Percentiles rank a stretch among this genome's conserved stretches.
phyloP scores from a whole-genome alignment of 2,329 filamentous ascomycete species.

The Apiospora hydei region DNA sequence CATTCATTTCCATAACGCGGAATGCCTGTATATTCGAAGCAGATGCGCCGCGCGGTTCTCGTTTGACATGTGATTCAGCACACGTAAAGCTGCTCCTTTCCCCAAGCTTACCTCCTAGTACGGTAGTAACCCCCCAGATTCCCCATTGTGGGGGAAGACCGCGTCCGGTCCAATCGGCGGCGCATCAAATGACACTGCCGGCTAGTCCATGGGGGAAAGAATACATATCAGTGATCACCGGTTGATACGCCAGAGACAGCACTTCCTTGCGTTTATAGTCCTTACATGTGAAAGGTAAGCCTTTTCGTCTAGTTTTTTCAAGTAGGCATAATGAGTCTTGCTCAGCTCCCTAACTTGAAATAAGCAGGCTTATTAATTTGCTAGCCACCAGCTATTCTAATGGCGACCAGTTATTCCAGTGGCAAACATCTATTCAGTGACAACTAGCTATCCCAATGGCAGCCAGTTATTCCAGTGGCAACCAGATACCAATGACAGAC shows the following conservation, averaged over 20 bases:
- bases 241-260: not conserved
- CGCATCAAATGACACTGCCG: not conserved
- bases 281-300: constrained; percentile 5
- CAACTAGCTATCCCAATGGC: not conserved
- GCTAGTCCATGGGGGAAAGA: not conserved
- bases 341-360: too few relatives aligned
- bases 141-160: not conserved
- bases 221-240: not conserved
- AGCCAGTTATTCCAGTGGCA: too few relatives aligned
- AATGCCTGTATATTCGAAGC: not conserved
- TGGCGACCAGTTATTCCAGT: too few relatives aligned
- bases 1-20: not conserved
- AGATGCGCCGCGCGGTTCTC: not conserved
- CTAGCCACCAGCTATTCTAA: not conserved
- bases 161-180: not conserved
- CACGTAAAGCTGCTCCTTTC: not conserved
- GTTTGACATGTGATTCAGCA: constrained; percentile 4
- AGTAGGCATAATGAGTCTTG: not conserved
- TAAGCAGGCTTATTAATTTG: too few relatives aligned
- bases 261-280: not conserved
- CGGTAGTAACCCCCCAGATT: not conserved
- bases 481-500: too few relatives aligned
- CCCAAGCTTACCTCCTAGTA: not conserved
- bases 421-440: too few relatives aligned
- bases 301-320: not conserved